phyloP scores from a whole-genome alignment of 495 filamentous ascomycete genomes.

The Daldinia childiae region DNA sequence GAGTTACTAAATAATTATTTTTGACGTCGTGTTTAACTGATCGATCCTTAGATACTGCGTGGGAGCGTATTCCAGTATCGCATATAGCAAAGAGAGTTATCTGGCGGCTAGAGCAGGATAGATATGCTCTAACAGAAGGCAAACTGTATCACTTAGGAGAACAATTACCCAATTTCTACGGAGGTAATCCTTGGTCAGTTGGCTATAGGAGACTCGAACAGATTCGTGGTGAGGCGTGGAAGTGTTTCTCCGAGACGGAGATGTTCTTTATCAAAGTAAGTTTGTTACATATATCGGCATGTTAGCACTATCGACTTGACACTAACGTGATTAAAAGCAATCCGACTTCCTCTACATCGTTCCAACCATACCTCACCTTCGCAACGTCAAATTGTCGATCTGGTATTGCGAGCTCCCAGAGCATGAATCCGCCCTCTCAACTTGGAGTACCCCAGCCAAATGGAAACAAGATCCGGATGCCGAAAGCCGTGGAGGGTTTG shows the following conservation, averaged over 20 bases:
- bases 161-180: slow-evolving; percentile 56
- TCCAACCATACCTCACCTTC: slow-evolving; percentile 74
- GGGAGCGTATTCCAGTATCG: slow-evolving; percentile 66
- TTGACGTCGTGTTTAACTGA: slow-evolving; percentile 7
- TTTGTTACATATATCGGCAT: neutral
- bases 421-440: slow-evolving; percentile 49
- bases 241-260: slow-evolving; percentile 63
- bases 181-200: slow-evolving; percentile 51
- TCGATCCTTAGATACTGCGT: slow-evolving; percentile 66
- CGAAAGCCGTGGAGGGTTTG: slow-evolving; percentile 50
- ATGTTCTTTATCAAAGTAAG: slow-evolving; percentile 82
- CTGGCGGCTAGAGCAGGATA: slow-evolving; percentile 60
- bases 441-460: slow-evolving; percentile 53
- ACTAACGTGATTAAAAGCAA: slow-evolving; percentile 58
- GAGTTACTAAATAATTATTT: slow-evolving; percentile 45
- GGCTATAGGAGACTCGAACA: slow-evolving; percentile 49
- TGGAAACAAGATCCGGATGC: slow-evolving; percentile 64
- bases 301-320: neutral
- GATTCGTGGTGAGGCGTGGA: slow-evolving; percentile 55
- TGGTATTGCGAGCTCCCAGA: slow-evolving; percentile 63
- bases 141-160: slow-evolving; percentile 56
- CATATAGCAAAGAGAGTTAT: slow-evolving; percentile 57
- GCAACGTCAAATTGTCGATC: slow-evolving; percentile 65
- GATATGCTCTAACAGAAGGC: slow-evolving; percentile 58
- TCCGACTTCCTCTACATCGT: slow-evolving; percentile 79